Evolutionary conservation across 2,329 filamentous ascomycete species (phyloP), one percentile per base, ranked within the genome.

Genomic region (Fusarium denticulatum): DNA sequence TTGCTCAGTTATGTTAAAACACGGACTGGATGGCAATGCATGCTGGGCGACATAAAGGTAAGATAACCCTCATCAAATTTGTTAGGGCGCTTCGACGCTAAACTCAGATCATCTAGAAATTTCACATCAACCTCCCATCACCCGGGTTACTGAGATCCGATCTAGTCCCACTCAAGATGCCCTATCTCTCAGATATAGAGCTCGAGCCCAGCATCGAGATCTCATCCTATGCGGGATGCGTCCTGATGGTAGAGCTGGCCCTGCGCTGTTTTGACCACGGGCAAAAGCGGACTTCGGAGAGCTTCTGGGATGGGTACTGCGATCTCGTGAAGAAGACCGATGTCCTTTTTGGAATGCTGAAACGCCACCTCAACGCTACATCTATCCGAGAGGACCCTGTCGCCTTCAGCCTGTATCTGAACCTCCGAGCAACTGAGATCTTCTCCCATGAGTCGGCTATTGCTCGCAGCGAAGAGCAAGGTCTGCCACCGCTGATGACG

Each of bases 281-380:
- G 10, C 39, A 58, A 32, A 20, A 22, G 14, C 30, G 30, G 9
- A 24, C 14, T 16, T 47, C 55, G 1, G 7, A 26, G 5, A 22
- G n/a, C 18, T 58, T 58, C 40, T 58, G 55, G 55, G 55, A 58
- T 22, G 40, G 55, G 18, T 58, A 58, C n/a, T 58, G 40, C 16
- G 30, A 26, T 15, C 55, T 58, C 16, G 40, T 58, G 6, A 58
- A 47, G 14, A 36, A 36, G 30, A 58, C 40, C 3, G 55, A 58
- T 2, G 30, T n/a, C 5, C 40, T 58, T 9, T 58, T 58, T 8
- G 55, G 39, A 13, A 58, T 34, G 30, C n/a, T 58, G 18, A 58
- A 47, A 13, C 39, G 12, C 0, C 40, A 47, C 12, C 40, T 58
- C 18, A 58, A 58, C 4, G 55, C 40, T 18, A 28, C 39, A 0